Conservation (phyloP, 768 basidiomycete species). For the Multifurca ochricompacta region DNA sequence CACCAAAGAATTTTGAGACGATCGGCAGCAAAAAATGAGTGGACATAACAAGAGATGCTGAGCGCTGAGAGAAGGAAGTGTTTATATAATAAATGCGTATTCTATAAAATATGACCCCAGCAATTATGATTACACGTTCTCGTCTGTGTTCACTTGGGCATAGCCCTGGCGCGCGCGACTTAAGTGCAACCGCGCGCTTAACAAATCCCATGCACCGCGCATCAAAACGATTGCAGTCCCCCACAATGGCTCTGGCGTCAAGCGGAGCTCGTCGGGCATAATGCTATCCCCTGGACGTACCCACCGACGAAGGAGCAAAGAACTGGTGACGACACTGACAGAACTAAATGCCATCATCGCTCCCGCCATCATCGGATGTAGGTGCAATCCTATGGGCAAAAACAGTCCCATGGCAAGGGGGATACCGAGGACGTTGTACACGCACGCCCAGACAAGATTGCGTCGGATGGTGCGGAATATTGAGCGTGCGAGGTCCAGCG, state of each 20-base stretch:
- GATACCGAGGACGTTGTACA: constrained; percentile 90
- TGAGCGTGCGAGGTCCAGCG: constrained; percentile 78
- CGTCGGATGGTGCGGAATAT: constrained; percentile 89
- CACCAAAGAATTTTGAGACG: too few relatives aligned
- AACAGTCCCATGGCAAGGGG: constrained; percentile 97
- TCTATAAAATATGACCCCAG: too few relatives aligned
- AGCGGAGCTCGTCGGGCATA: constrained; percentile 50
- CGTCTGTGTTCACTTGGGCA: constrained; percentile 62
- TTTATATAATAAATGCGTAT: too few relatives aligned
- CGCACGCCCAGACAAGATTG: constrained; percentile 93
- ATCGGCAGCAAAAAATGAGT: too few relatives aligned
- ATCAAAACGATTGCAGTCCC: constrained; percentile 37
- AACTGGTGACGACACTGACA: constrained; percentile 90
- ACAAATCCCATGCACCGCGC: constrained; percentile 37
- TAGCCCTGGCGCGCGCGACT: constrained; percentile 46
- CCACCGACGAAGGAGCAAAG: constrained; percentile 83
- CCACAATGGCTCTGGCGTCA: constrained; percentile 31
- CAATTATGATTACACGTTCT: constrained; percentile 27
- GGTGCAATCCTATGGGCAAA: constrained; percentile 83
- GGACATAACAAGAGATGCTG: too few relatives aligned
- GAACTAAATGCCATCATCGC: constrained; percentile 97
- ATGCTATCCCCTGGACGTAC: constrained; percentile 58
- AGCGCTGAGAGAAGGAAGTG: too few relatives aligned
- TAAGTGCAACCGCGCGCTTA: constrained; percentile 36
- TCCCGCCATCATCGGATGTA: constrained; percentile 98